Evolutionary conservation across 805 yeast species (phyloP).

Genomic region (Candida awuae): DNA sequence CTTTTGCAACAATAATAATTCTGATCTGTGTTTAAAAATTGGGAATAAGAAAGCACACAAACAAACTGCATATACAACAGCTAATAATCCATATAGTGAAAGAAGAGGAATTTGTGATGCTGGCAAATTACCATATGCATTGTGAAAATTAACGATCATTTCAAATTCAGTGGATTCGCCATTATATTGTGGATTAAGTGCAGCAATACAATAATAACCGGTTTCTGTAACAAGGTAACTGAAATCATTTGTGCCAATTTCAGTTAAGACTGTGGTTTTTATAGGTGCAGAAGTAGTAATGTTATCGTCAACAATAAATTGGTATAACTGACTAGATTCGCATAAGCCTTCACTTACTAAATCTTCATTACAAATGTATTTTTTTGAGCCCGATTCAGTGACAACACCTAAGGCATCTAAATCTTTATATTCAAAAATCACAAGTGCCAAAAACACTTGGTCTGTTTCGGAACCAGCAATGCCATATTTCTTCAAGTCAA

Average conservation of each 20-base stretch:
- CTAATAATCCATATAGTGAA: conserved; percentile 79
- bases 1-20: conserved; percentile 81
- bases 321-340: conserved; percentile 43
- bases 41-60: conserved; percentile 80
- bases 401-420: conserved; percentile 55
- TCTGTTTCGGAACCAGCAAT: conserved; percentile 30
- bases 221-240: conserved; percentile 62
- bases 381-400: conserved; percentile 33
- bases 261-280: conserved; percentile 45
- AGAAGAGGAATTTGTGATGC: conserved; percentile 89
- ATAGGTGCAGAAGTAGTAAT: conserved; percentile 41
- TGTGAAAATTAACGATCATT: conserved; percentile 75
- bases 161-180: conserved; percentile 35
- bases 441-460: conserved; percentile 48
- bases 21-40: conserved; percentile 77
- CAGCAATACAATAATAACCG: conserved; percentile 88
- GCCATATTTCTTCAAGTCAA: conserved; percentile 31
- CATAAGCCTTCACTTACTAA: conserved; percentile 58
- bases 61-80: conserved; percentile 75
- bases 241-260: conserved; percentile 52
- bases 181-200: conserved; percentile 39
- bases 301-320: conserved; percentile 48
- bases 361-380: conserved; percentile 68
- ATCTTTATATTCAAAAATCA: conserved; percentile 81
- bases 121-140: conserved; percentile 82